Percentiles rank a stretch among this genome's conserved stretches.
Evolutionary conservation across 306 rosid genomes (phyloP).

Genomic region (Bauhinia variegata): DNA sequence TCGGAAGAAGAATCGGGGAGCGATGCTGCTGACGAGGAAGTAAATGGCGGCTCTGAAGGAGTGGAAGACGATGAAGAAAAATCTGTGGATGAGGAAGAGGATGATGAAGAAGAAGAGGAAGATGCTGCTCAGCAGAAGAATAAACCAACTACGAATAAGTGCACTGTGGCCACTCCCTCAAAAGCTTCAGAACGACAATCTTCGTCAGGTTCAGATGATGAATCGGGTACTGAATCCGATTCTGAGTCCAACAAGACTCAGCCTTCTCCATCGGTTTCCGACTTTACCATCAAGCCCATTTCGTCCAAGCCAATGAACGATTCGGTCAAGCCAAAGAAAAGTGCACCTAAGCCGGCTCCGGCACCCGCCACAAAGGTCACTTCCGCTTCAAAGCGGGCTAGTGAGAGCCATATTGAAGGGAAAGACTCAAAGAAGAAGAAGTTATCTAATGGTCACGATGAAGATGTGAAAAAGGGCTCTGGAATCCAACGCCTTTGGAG

Average conservation of each 20-base stretch:
- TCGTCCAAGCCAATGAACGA: slow-evolving; percentile 37
- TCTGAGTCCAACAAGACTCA: slow-evolving; percentile 45
- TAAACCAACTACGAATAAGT: not conserved
- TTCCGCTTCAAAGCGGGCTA: slow-evolving; percentile 31
- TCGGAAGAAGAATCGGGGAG: slow-evolving; percentile 33
- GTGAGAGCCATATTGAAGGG: slow-evolving; percentile 15
- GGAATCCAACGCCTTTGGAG: slow-evolving; percentile 46
- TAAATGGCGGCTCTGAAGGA: not conserved
- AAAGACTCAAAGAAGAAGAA: slow-evolving; percentile 46
- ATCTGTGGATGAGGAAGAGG: slow-evolving; percentile 25
- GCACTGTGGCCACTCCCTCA: not conserved
- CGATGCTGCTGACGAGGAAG: slow-evolving; percentile 22
- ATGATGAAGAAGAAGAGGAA: not conserved
- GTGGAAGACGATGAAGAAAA: slow-evolving; percentile 20
- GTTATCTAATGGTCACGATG: slow-evolving; percentile 32
- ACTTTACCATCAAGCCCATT: slow-evolving; percentile 57
- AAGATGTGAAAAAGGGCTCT: slow-evolving; percentile 43
- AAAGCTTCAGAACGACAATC: slow-evolving; percentile 7
- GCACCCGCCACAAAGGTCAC: not conserved
- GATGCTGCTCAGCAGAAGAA: not conserved
- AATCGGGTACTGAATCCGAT: slow-evolving; percentile 40
- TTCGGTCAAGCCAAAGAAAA: slow-evolving; percentile 25
- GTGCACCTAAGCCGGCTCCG: slow-evolving; percentile 3
- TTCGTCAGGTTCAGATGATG: slow-evolving; percentile 22
- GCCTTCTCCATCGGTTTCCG: slow-evolving; percentile 50